These are phyloP conservation scores for Begonia masoniana DNA, from an alignment of 306 rosid genomes.

Conservation along the genomic window DNA sequence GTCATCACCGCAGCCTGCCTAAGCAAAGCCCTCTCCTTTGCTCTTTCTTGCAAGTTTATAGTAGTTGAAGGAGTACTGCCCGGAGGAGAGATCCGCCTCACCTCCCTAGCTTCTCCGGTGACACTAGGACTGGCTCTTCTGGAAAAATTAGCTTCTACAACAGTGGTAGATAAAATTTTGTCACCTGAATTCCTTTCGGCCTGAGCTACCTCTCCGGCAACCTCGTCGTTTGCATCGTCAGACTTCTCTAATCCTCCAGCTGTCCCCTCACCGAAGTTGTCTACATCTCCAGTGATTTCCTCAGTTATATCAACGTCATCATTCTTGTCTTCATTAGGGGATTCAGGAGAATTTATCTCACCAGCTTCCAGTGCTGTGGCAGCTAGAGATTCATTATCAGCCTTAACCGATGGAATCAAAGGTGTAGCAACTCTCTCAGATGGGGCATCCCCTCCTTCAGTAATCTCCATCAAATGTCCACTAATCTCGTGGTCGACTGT, in stretches of 20 bases:
- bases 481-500: conserved; percentile 44
- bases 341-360: conserved; percentile 50
- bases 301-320: conserved; percentile 56
- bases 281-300: conserved; percentile 59
- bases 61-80: conserved; percentile 30
- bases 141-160: conserved; percentile 26
- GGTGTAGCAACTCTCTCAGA: conserved; percentile 47
- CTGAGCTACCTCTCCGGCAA: conserved; percentile 37
- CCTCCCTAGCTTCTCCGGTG: background rate
- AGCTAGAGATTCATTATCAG: conserved; percentile 42
- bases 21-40: conserved; percentile 45
- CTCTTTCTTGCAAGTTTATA: conserved; percentile 49
- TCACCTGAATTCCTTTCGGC: conserved; percentile 26
- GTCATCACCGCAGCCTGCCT: conserved; percentile 54
- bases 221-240: conserved; percentile 36
- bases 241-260: conserved; percentile 65
- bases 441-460: conserved; percentile 49
- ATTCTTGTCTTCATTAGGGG: conserved; percentile 49
- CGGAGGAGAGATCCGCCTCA: conserved; percentile 39
- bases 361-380: conserved; percentile 28
- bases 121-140: conserved; percentile 26
- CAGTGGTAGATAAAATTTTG: conserved; percentile 17
- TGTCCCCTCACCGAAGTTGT: conserved; percentile 26
- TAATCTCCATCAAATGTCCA: conserved; percentile 26
- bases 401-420: conserved; percentile 43